phyloP scores from a whole-genome alignment of 371 early-diverging fungal genomes.

The Nosema muscidifuracis region DNA sequence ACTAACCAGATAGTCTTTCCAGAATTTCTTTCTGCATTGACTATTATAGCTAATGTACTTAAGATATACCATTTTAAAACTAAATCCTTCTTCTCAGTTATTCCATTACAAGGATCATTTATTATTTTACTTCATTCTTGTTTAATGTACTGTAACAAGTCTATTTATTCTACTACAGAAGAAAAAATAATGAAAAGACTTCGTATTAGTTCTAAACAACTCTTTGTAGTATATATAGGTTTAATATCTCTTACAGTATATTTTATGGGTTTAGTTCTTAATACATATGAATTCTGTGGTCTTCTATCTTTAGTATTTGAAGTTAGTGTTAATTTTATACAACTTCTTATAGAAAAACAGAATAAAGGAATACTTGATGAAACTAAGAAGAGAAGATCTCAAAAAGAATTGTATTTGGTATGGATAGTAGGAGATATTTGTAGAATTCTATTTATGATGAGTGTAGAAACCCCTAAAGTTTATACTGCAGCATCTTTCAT shows the following conservation, averaged over 20 bases:
- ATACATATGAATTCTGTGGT: constrained; percentile 26
- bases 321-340: constrained; percentile 40
- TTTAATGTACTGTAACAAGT: constrained; percentile 42
- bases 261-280: not conserved
- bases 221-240: not conserved
- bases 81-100: not conserved
- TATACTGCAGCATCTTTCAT: constrained; percentile 33
- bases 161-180: constrained; percentile 27
- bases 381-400: constrained; percentile 15
- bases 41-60: constrained; percentile 45
- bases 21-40: constrained; percentile 46
- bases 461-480: constrained; percentile 25
- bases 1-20: constrained; percentile 37
- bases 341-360: constrained; percentile 36
- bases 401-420: constrained; percentile 49
- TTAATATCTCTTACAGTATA: constrained; percentile 5
- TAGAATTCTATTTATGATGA: constrained; percentile 42
- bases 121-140: constrained; percentile 45
- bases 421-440: constrained; percentile 57
- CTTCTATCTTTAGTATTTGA: constrained; percentile 42
- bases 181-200: constrained; percentile 34
- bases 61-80: constrained; percentile 47
- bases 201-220: not conserved
- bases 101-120: constrained; percentile 45
- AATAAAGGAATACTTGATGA: constrained; percentile 20